Evolutionary conservation across 2,329 filamentous ascomycete species (phyloP).

Genomic region (Plenodomus biglobosus): DNA sequence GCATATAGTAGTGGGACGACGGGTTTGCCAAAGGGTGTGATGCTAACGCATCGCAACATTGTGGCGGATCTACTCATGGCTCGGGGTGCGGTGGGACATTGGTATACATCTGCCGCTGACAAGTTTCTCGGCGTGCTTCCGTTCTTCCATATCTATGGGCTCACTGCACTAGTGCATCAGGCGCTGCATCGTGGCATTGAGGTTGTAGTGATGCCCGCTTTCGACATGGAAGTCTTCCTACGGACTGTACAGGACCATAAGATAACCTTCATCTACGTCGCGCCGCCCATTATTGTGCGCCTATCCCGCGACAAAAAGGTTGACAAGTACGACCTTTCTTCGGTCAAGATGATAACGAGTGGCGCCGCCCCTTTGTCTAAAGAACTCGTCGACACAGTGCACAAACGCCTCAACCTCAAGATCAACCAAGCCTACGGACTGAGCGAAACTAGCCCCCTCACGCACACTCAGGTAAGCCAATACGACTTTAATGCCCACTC

Average conservation of each 20-base stretch:
- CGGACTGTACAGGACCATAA: conserved; percentile 69
- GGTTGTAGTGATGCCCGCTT: conserved; percentile 71
- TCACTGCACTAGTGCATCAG: conserved; percentile 71
- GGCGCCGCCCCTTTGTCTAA: conserved; percentile 80
- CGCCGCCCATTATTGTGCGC: conserved; percentile 78
- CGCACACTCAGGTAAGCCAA: conserved; percentile 23
- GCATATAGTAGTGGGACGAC: conserved; percentile 56
- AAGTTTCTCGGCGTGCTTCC: conserved; percentile 76
- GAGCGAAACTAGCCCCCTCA: conserved; percentile 30
- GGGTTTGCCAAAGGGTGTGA: conserved; percentile 50
- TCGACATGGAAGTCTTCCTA: conserved; percentile 79
- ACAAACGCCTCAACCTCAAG: conserved; percentile 62
- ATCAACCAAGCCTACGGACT: conserved; percentile 31
- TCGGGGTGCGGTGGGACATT: conserved; percentile 85
- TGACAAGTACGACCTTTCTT: conserved; percentile 75
- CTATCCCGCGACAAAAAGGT: conserved; percentile 77
- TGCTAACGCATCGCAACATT: conserved; percentile 49
- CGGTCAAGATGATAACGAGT: conserved; percentile 78
- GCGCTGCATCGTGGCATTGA: conserved; percentile 66
- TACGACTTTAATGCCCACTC: neutral
- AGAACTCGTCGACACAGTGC: conserved; percentile 75
- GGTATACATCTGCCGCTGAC: conserved; percentile 63
- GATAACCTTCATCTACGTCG: conserved; percentile 77
- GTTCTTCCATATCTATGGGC: conserved; percentile 89
- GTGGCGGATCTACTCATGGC: conserved; percentile 73